Base-by-base conservation (phyloP, 2,329 filamentous ascomycete genomes). In the Colletotrichum melonis region DNA sequence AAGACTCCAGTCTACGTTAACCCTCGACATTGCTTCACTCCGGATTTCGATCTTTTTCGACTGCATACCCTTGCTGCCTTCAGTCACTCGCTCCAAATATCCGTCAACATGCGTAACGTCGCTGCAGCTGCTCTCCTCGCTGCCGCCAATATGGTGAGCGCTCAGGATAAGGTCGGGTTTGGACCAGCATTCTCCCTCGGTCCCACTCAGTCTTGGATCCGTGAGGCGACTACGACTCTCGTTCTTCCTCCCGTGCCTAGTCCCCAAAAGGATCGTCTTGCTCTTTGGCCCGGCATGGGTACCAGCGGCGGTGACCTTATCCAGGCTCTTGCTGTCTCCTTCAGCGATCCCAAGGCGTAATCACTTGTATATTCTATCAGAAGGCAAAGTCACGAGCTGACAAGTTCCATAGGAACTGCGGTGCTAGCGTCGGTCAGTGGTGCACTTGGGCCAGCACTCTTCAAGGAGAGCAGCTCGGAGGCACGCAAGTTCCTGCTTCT, bases 361-460 rank as follows among this genome's bases (percentile, higher is more conserved):
- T 28, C n/a, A 19, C 12, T 26, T 8, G 8, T 5, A n/a, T 11
- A 57, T 49, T 19, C 9, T 32, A 26, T 7, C 8, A 58, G 26
- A 19, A 22, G 7, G 52, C 11, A 55, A 16, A 12, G 22, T 6
- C 19, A 9, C 19, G 1, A 58, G 56, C 26, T 30, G 26, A 58
- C 8, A 8, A 32, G 1, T 19, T 16, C 11, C 16, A 19, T 58
- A 58, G 56, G 28, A 65, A 65, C 49, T 65, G 63, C 22, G 63
- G 63, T n/a, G 49, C 63, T 1, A 56, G 52, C n/a, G 49, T 49
- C n/a, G 63, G 63, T 24, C 49, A 65, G 32, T 65, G 63, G 30
- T 65, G 63, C 49, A 65, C 49, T 22, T 65, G 63, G 63, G 63
- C 63, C 22, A 65, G 63, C 49, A 65, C 63, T 11, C 49, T 65